These are phyloP conservation scores for Stevia rebaudiana DNA, from an alignment of 140 eudicot genomes.

Conservation along the genomic window DNA sequence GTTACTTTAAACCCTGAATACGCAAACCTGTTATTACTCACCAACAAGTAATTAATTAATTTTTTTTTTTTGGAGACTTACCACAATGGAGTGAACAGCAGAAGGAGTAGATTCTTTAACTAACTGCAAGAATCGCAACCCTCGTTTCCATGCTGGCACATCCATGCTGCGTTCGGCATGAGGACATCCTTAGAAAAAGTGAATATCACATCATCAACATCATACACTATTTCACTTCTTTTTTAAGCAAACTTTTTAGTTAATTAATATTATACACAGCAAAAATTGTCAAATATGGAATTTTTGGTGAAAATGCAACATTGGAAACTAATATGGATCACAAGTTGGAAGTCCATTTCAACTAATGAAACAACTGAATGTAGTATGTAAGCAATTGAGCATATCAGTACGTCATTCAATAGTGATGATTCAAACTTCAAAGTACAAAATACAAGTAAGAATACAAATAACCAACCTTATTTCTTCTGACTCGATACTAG, in stretches of 20 bases:
- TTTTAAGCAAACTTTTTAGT: neutral
- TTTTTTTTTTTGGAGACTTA: no score
- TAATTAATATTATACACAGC: constrained; percentile 8
- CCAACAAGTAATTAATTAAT: no score
- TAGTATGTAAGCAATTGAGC: constrained; percentile 5
- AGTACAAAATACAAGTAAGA: constrained; percentile 14
- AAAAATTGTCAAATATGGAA: neutral
- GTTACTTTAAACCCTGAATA: no score
- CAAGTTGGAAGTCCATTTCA: constrained; percentile 21
- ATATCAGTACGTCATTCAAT: neutral
- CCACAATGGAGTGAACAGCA: constrained; percentile 97
- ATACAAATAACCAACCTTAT: constrained; percentile 63
- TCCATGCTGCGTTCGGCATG: constrained; percentile 99
- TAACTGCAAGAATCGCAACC: constrained; percentile 66
- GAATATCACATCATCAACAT: constrained; percentile 68
- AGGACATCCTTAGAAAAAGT: constrained; percentile 93
- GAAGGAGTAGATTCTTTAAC: constrained; percentile 75
- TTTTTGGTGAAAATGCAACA: constrained; percentile 4
- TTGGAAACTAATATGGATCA: neutral
- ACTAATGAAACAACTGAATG: constrained; percentile 12
- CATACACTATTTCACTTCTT: constrained; percentile 34
- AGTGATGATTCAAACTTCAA: constrained; percentile 5
- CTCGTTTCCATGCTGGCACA: constrained; percentile 93
- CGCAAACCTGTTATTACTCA: no score
- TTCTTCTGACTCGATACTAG: constrained; percentile 77